Conservation (phyloP, 2,329 filamentous ascomycete genomes). For the Waltergamsia citrina region DNA sequence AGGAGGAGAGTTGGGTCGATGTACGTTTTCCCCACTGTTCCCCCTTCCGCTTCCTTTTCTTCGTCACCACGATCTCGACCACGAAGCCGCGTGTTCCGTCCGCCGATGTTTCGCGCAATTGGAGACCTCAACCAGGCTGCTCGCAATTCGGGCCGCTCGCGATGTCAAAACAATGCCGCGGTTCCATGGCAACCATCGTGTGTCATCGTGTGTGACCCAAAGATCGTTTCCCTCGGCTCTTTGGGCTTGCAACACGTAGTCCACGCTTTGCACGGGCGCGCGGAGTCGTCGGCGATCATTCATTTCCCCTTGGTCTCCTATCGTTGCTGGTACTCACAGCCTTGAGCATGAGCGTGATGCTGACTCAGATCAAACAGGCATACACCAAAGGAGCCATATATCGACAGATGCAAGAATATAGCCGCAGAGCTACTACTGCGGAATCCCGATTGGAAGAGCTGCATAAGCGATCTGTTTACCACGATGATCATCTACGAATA, state of each 20-base stretch:
- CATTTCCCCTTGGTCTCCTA: not conserved
- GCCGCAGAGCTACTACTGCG: conserved; percentile 74
- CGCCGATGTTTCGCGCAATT: too few relatives aligned
- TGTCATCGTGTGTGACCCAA: too few relatives aligned
- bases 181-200: too few relatives aligned
- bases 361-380: conserved; percentile 19
- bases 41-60: not conserved
- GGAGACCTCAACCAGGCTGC: too few relatives aligned
- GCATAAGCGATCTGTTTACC: conserved; percentile 66
- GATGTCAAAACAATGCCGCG: too few relatives aligned
- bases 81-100: conserved; percentile 1
- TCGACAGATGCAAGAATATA: conserved; percentile 97
- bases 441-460: conserved; percentile 76
- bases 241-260: too few relatives aligned
- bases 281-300: too few relatives aligned
- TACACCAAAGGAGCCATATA: conserved; percentile 82
- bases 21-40: conserved; percentile 38
- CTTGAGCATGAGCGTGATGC: too few relatives aligned
- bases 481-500: conserved; percentile 86
- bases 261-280: too few relatives aligned
- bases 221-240: too few relatives aligned
- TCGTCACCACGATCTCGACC: not conserved
- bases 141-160: too few relatives aligned
- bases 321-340: too few relatives aligned
- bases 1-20: conserved; percentile 54